Evolutionary conservation across 192 early-diverging fungal genomes (phyloP), one percentile per base, ranked within the genome.

Genomic region (Coemansia sp.): DNA sequence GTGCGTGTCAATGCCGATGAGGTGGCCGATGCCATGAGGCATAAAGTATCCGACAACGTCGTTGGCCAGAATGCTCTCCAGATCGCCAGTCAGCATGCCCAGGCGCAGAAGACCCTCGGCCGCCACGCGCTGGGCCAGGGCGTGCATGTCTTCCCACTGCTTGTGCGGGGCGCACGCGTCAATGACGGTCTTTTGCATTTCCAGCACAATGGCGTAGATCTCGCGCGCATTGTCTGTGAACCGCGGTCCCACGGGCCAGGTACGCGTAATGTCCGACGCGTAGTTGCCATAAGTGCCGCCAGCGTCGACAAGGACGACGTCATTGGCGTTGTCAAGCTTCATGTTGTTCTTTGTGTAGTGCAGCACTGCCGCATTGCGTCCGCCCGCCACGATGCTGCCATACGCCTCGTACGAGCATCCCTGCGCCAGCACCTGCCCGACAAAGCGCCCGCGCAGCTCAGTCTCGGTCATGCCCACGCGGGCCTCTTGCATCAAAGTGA

Each of bases 21-120:
- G 77, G 57, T 97, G 96, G 12, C 96, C 96, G 18, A 94, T 85
- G 44, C 96, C 96, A 60, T 98, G 96, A 9, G 96, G 96, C 87
- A 92, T 94, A 74, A 96, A 95, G 72, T 90, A 84, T 6, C 90
- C 92, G 24, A 90, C 87, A 34, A 96, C 87, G 69, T 90, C 82
- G 72, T 91, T 86, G 20, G 84, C 85, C 33, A 91, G 36, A 11
- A 96, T 86, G 12, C 86, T 83, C 9, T 82, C 76, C 31, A 87
- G 24, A 27, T 74, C 74, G 68, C 94, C 95, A 33, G 85, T 75
- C 44, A 96, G 82, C 43, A 98, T 88, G 22, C 94, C 94, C 29
- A 88, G 73, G 36, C 87, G 71, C 18, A 80, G 34, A 38, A 85
- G 73, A 4, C 87, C 84, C 49, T 83, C 66, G 29, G 93, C 76